Base-by-base conservation (phyloP, 768 basidiomycete species). In the Mycena galopus region DNA sequence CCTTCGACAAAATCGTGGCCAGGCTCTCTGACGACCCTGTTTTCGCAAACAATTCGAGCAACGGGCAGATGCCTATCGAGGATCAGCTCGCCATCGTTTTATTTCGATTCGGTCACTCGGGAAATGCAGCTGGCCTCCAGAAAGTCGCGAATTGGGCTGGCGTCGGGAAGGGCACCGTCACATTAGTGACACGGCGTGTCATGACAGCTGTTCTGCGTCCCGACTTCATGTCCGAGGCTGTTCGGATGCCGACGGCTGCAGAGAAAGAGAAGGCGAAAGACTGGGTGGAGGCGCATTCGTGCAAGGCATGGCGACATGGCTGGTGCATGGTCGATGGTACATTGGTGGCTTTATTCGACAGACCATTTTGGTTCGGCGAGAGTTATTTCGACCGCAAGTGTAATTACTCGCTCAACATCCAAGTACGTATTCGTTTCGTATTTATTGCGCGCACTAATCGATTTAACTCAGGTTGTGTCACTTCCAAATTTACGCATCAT, bases 1-100 rank as follows among this genome's bases (percentile, higher is more conserved):
- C 65, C 19, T 71, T 71, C 50, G 64, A 71, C 50, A 35, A 30
- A 30, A 57, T 71, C 23, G 65, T 66, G 37, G 35, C 35, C 6
- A 35, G 12, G 12, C 6, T 35, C n/a, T n/a, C n/a, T n/a, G n/a
- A n/a, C n/a, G n/a, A 50, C 53, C 70, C 68, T 21, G 58, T 76
- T 60, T 78, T 78, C 35, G 25, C 67, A 10, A 79, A 78, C 66
- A 60, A 76, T 42, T 76, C 74, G 3, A 35, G 44, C 19, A 73
- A 65, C 21, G 70, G 12, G 8, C 78, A 78, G 58, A 75, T 77
- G 56, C 64, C 75, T 12, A 55, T 77, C 16, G 71, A 72, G 27
- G 39, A 53, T 6, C 71, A 72, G 42, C 11, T 72, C 2, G 71
- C 71, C 50, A 67, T 72, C 16, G 25, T n/a, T 0, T n/a, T 71